Evolutionary conservation across 306 rosid genomes (phyloP).

Genomic region (Pterocarpus macrocarpus): DNA sequence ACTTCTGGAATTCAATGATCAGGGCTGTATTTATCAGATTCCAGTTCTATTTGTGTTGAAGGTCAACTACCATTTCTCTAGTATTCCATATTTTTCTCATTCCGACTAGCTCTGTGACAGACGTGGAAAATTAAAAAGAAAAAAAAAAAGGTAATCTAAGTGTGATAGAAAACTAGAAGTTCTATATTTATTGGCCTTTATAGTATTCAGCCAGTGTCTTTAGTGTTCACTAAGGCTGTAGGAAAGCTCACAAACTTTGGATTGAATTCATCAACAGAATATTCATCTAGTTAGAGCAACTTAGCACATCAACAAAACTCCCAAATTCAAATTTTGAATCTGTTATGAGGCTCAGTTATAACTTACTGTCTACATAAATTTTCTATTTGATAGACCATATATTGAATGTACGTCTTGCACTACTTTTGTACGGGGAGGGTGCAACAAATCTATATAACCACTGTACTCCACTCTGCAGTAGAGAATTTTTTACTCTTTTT

Average conservation of each 20-base stretch:
- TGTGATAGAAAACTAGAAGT: too few relatives aligned
- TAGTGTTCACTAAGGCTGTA: not conserved
- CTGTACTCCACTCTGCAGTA: not conserved
- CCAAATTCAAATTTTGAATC: not conserved
- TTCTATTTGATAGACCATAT: not conserved
- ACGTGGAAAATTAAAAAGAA: too few relatives aligned
- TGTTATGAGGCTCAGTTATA: not conserved
- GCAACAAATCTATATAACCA: not conserved
- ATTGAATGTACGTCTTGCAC: not conserved
- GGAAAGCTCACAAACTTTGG: constrained; percentile 25
- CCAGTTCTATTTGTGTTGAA: not conserved
- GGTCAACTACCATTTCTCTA: not conserved
- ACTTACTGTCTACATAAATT: constrained; percentile 9
- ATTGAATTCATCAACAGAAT: constrained; percentile 1
- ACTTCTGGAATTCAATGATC: not conserved
- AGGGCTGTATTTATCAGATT: not conserved
- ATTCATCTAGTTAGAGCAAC: constrained; percentile 21
- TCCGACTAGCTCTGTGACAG: not conserved
- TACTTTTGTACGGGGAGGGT: constrained; percentile 16
- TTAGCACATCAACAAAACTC: not conserved
- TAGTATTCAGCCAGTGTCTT: not conserved
- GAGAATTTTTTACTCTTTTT: not conserved
- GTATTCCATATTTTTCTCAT: not conserved
- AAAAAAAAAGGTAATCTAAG: too few relatives aligned
- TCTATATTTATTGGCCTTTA: not conserved